Base-by-base conservation (phyloP, 768 basidiomycete genomes). In the Termitomyces sp. region DNA sequence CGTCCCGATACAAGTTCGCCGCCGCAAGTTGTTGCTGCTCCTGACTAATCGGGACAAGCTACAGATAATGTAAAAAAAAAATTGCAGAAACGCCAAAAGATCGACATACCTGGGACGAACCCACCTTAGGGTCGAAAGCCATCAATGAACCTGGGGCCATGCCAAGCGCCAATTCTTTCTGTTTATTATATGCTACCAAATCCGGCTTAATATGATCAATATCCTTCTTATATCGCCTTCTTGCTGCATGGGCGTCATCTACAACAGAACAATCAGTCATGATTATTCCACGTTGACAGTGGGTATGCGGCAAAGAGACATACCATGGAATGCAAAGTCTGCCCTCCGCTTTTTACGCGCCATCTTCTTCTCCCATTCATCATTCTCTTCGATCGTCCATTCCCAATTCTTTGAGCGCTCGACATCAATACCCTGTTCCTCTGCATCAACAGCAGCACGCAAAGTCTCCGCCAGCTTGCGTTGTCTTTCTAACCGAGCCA, bases 361-460 rank as follows among this genome's bases (percentile, higher is more conserved):
- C 63, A 83, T 70, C 70, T 94, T 93, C 79, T 90, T 90, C 76
- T 97, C 94, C 97, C 97, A 99, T 56, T 85, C 79, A 60, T 98
- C 94, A 67, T 94, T 96, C 73, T 98, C 93, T 73, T 98, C 93
- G 57, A 97, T 85, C 28, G 90, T 90, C 77, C 90, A 94, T 65
- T 93, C 91, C 94, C 94, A 98, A 66, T 94, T 93, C 81, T 92
- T 93, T 68, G 84, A 82, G 60, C 94, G 75, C 69, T 96, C 92
- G 6, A 92, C 77, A 68, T 98, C 95, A 69, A 94, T 92, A n/a
- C 94, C 96, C 0, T 82, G 78, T 53, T 93, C 94, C 70, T 92
- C 90, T 1, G 94, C 94, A 61, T 95, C 91, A 2, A 88, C 86
- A 72, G 94, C 94, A 57, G 83, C 73, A 20, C 94, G 83, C 64